A percentile compares a stretch with the other conserved stretches of the same genome.
Evolutionary conservation across 106 monocot genomes (phyloP).

Genomic region (Acorus gramineus): DNA sequence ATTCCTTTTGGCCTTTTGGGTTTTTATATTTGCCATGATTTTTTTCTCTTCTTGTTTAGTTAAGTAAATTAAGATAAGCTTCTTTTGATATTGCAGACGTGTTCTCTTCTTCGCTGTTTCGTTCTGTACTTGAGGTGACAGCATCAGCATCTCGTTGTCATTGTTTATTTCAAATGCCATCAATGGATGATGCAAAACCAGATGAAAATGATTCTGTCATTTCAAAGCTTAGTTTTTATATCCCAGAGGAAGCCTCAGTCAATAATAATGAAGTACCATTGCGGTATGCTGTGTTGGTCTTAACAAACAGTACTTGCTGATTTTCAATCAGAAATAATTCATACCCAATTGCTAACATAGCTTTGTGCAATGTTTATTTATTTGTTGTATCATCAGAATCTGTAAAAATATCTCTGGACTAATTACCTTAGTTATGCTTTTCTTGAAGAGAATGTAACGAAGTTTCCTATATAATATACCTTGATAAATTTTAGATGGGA

Average conservation of each 20-base stretch:
- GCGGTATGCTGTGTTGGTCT: conserved; percentile 27
- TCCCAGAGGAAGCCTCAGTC: conserved; percentile 17
- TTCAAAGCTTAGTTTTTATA: conserved; percentile 22
- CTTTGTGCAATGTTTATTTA: too few species aligned
- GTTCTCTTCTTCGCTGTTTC: conserved; percentile 20
- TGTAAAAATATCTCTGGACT: too few species aligned
- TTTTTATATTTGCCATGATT: too few species aligned
- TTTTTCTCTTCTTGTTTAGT: too few species aligned
- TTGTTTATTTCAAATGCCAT: conserved; percentile 20
- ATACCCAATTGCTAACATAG: not conserved
- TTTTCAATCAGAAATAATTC: not conserved
- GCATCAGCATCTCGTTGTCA: conserved; percentile 31
- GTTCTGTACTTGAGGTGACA: conserved; percentile 32
- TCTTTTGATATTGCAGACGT: too few species aligned
- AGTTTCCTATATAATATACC: too few species aligned
- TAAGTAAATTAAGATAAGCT: too few species aligned
- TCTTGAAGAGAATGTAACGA: too few species aligned
- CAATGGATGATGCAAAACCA: conserved; percentile 12
- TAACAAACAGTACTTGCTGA: not conserved
- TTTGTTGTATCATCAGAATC: too few species aligned
- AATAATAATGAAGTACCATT: conserved; percentile 26
- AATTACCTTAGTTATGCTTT: too few species aligned
- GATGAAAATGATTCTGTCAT: conserved; percentile 20
- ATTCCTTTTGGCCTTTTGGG: too few species aligned
- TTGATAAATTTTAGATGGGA: too few species aligned